Evolutionary conservation across 352 stramenopile genomes (phyloP).

Genomic region (Peronosclerospora sorghi): DNA sequence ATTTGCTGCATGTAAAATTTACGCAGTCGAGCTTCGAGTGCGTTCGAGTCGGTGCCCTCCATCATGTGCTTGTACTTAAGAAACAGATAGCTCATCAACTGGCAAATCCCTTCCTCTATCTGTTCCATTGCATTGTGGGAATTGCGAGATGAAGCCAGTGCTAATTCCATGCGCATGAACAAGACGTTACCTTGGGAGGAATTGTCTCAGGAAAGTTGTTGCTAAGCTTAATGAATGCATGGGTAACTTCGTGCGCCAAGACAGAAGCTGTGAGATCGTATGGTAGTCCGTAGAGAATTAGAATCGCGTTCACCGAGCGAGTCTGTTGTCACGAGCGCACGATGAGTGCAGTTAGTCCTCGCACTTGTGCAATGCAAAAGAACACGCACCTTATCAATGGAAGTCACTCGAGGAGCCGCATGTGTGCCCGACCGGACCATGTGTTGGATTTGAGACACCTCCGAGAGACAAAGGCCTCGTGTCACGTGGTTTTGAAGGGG

Average conservation of each 20-base stretch:
- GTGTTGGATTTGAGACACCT: conserved; percentile 43
- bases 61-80: conserved; percentile 64
- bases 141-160: too few relatives aligned
- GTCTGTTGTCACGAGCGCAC: conserved; percentile 18
- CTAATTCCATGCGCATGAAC: too few relatives aligned
- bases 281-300: conserved; percentile 62
- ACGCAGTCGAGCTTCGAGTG: conserved; percentile 24
- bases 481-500: conserved; percentile 29
- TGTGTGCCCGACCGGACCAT: conserved; percentile 31
- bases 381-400: conserved; percentile 34
- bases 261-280: conserved; percentile 64
- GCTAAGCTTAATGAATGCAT: conserved; percentile 64
- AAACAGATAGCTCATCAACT: conserved; percentile 68
- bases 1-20: conserved; percentile 61
- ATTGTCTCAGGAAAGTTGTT: conserved; percentile 50
- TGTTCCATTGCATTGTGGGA: too few relatives aligned
- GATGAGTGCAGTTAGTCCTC: too few relatives aligned
- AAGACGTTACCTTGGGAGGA: conserved; percentile 31
- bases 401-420: conserved; percentile 28
- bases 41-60: conserved; percentile 20
- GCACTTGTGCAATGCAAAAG: not conserved
- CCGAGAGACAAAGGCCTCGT: conserved; percentile 40
- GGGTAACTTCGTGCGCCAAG: conserved; percentile 62
- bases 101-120: conserved; percentile 59
- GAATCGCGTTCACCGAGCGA: conserved; percentile 54